Conservation (phyloP, 78 protist species). For the Creolimax fragrantissima region DNA sequence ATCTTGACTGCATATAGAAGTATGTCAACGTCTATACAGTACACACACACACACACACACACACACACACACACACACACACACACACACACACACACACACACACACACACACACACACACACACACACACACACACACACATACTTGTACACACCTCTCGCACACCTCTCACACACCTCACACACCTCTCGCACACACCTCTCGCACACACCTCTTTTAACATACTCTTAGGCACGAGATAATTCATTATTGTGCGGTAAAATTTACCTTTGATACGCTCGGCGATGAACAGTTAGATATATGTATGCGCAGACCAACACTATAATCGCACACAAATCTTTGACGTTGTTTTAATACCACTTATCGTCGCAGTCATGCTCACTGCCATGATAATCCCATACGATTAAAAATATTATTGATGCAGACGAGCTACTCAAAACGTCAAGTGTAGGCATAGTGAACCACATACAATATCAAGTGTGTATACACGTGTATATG, state of each 20-base stretch:
- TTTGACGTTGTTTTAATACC: not conserved
- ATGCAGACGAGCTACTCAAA: too few relatives aligned
- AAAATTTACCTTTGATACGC: not conserved
- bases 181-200: not conserved
- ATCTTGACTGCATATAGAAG: not conserved
- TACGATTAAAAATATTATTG: too few relatives aligned
- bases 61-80: not conserved
- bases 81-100: conserved; percentile 28
- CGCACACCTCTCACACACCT: not conserved
- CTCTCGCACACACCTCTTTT: not conserved
- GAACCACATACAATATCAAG: too few relatives aligned
- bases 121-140: not conserved
- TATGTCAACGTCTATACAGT: not conserved
- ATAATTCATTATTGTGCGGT: not conserved
- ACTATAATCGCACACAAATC: not conserved
- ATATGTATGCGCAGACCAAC: not conserved
- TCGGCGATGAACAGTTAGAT: not conserved
- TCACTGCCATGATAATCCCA: too few relatives aligned
- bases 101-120: conserved; percentile 15
- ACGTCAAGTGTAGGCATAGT: too few relatives aligned
- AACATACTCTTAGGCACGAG: not conserved
- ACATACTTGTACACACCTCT: not conserved
- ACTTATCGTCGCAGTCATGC: not conserved
- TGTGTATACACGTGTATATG: not conserved
- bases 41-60: not conserved